Base-by-base conservation (phyloP, 2,329 filamentous ascomycete species). In the Lasiodiplodia sp. region DNA sequence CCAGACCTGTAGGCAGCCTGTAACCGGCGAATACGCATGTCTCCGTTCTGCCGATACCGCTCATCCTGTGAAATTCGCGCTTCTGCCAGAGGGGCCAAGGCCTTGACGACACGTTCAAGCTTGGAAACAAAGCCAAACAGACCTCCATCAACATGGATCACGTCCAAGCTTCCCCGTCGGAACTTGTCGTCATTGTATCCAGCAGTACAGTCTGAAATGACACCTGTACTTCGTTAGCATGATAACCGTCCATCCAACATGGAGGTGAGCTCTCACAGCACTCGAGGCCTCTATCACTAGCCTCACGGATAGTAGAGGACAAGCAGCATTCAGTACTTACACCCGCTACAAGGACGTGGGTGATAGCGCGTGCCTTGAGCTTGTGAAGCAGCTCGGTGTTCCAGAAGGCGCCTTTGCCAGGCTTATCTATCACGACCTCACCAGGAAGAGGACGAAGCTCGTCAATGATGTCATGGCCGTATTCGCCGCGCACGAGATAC, bases 261-360 rank as follows among this genome's bases (percentile, higher is more conserved):
- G 18, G 16, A 23, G 31, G 47, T 51, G 44, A 21, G 21, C 11
- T 71, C 74, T 71, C 81, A 78, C 86, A 88, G 75, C 85, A 87
- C 72, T 89, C 85, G 71, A 87, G 88, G 0, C 87, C 87, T n/a
- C 87, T 82, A 72, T 89, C 87, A 68, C 86, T 86, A 38, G 85
- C 85, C 75, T 89, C 87, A 47, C 86, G 79, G 2, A 86, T 79
- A 0, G 86, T 87, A 0, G 85, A 86, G 10, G 84, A 84, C 64
- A 89, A 86, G 71, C 86, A 88, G 71, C 85, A 86, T 75, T 88
- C 86, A 0, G 86, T 88, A 0, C 86, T 88, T 12, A 88, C 86
- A 0, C 86, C 86, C n/a, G 82, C 78, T 44, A 89, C 81, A 1
- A 89, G 76, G 1, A 89, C 75, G 75, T 89, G 86, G 2, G 86